Evolutionary conservation across 1,284 basidiomycete genomes (phyloP).

Genomic region (Cutaneotrichosporon cutaneum): DNA sequence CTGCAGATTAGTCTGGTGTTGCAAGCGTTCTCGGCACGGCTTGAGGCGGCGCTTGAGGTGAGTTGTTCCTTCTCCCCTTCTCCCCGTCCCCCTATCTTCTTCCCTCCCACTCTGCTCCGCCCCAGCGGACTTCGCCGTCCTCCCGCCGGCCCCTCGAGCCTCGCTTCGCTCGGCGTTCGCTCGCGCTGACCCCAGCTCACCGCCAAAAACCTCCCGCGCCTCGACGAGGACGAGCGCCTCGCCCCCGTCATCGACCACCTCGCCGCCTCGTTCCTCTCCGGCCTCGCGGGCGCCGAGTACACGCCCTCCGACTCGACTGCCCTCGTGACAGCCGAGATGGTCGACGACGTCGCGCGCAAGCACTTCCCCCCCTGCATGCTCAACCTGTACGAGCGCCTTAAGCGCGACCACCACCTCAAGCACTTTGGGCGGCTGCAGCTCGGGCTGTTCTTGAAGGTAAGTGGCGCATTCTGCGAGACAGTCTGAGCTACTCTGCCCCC

Average conservation of each 20-base stretch:
- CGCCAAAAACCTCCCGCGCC: slow-evolving; percentile 80
- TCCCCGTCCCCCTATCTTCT: too few species aligned
- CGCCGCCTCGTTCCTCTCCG: slow-evolving; percentile 89
- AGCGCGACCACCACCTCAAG: slow-evolving; percentile 80
- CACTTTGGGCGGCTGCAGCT: slow-evolving; percentile 91
- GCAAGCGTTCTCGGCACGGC: slow-evolving; percentile 75
- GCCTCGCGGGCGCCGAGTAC: slow-evolving; percentile 60
- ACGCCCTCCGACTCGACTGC: slow-evolving; percentile 55
- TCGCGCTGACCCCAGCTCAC: slow-evolving; percentile 61
- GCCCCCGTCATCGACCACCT: slow-evolving; percentile 89
- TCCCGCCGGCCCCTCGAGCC: too few species aligned
- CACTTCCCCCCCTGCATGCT: slow-evolving; percentile 98
- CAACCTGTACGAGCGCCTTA: slow-evolving; percentile 76
- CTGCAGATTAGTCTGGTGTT: slow-evolving; percentile 86
- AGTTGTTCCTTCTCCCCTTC: slow-evolving; percentile 27
- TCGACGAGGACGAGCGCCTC: slow-evolving; percentile 93
- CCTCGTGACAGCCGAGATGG: slow-evolving; percentile 85
- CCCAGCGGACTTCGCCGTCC: background rate
- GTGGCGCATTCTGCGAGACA: too few species aligned
- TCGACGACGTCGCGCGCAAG: slow-evolving; percentile 79
- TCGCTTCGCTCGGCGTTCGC: too few species aligned
- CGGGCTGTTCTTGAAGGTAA: slow-evolving; percentile 90
- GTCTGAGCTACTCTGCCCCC: too few species aligned
- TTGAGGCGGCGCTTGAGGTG: slow-evolving; percentile 81
- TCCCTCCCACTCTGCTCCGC: background rate